Base-by-base conservation (phyloP, 352 stramenopile genomes). In the Phytophthora vignae region DNA sequence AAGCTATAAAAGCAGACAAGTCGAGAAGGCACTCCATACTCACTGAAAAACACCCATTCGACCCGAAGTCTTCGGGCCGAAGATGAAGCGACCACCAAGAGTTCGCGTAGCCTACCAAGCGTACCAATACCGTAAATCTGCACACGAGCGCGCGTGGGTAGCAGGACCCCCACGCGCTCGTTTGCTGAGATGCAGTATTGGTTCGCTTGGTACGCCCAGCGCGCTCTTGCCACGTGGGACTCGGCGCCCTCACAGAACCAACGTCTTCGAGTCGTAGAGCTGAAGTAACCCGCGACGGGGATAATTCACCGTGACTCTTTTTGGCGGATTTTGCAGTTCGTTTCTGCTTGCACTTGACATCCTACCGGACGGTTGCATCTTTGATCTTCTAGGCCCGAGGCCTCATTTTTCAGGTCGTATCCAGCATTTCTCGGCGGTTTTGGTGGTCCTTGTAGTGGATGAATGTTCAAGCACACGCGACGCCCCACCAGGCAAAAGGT, bases 41-140 rank as follows among this genome's bases (percentile, higher is more conserved):
- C 40, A n/a, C 57, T 2, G 21, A 7, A 25, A 48, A 58, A 21
- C 14, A 66, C 60, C 9, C 55, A 9, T 38, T 56, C 31, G 52
- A 55, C 15, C n/a, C n/a, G n/a, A n/a, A n/a, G n/a, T n/a, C n/a
- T n/a, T n/a, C n/a, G n/a, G n/a, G n/a, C 42, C 48, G 53, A 69
- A 36, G 53, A 25, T 25, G 22, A 25, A 25, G 22, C 22, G 22
- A 2, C 22, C 22, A 25, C 22, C 22, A 25, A 25, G 22, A 76
- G 63, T 36, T 69, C 46, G 54, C 59, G n/a, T 29, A 25, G 62
- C 58, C 53, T 75, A 78, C 60, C 70, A 73, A 69, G 64, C 54
- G 70, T 77, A 77, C 70, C 70, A 77, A 74, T 63, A 66, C 70
- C 60, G 70, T 42, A 67, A 40, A 50, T 53, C 21, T 63, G 44